Percentiles rank a stretch among this genome's conserved stretches.
Evolutionary conservation across 208 protist genomes (phyloP).

Genomic region (Trypanosomatidae sp.): DNA sequence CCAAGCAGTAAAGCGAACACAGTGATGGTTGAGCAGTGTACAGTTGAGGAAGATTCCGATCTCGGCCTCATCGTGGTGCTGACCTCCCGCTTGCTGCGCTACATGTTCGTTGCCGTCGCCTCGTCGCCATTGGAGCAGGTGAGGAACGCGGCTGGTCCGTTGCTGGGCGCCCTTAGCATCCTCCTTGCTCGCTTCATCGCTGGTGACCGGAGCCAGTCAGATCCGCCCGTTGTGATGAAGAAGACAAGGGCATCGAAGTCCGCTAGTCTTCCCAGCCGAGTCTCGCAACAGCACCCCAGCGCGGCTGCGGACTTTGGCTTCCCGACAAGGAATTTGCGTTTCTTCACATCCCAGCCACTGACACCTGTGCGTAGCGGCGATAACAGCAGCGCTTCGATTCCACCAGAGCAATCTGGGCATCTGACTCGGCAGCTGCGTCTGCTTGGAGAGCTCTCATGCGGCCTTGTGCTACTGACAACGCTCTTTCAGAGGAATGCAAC

Average conservation of each 20-base stretch:
- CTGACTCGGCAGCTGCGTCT: constrained; percentile 18
- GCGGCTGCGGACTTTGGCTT: neutral
- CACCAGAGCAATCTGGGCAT: neutral
- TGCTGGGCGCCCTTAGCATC: constrained; percentile 26
- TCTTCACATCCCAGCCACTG: neutral
- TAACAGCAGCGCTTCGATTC: neutral
- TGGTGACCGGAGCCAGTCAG: constrained; percentile 5
- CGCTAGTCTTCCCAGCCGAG: neutral
- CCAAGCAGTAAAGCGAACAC: neutral
- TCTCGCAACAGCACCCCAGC: neutral
- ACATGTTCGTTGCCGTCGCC: constrained; percentile 10
- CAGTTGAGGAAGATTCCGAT: constrained; percentile 17
- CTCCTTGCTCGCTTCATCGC: constrained; percentile 44
- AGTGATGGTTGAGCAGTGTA: neutral
- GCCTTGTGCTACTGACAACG: constrained; percentile 42
- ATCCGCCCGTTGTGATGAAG: neutral
- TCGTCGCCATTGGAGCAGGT: constrained; percentile 10
- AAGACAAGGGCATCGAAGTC: neutral
- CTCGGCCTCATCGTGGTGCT: constrained; percentile 26
- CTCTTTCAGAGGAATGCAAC: constrained; percentile 38
- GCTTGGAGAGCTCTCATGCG: constrained; percentile 43
- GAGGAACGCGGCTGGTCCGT: constrained; percentile 10
- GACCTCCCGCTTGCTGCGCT: constrained; percentile 18
- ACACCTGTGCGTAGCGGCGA: neutral
- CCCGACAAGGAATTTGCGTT: neutral